A percentile compares a stretch with the other conserved stretches of the same genome.
Conservation (phyloP, 2,329 filamentous ascomycete genomes). For the Aspergillus piperis region DNA sequence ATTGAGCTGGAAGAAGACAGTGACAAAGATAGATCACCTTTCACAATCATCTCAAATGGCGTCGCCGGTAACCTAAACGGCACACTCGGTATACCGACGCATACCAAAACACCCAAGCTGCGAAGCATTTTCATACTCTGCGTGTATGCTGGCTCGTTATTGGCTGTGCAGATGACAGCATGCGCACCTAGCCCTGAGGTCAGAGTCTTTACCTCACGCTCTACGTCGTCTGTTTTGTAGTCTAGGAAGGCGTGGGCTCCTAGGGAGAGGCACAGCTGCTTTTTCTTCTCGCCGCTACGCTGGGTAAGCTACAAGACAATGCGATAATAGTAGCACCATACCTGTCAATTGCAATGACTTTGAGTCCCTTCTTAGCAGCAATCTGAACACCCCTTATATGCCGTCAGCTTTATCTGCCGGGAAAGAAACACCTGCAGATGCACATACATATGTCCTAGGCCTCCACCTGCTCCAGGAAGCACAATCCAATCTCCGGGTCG, state of each 20-base stretch:
- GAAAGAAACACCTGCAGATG: not conserved
- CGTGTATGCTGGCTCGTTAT: constrained; percentile 47
- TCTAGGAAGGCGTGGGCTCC: constrained; percentile 39
- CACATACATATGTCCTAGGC: constrained; percentile 41
- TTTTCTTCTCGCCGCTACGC: constrained; percentile 36
- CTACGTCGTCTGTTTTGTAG: constrained; percentile 40
- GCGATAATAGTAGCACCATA: constrained; percentile 12
- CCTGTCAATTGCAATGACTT: constrained; percentile 43
- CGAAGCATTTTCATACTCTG: constrained; percentile 49
- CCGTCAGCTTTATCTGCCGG: not conserved
- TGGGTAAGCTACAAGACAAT: not conserved
- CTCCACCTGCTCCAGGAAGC: constrained; percentile 40
- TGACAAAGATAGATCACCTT: constrained; percentile 30
- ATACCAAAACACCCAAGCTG: constrained; percentile 50
- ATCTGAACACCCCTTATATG: constrained; percentile 40
- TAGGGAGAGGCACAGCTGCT: constrained; percentile 34
- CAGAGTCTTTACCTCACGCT: constrained; percentile 41
- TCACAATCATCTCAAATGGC: constrained; percentile 51
- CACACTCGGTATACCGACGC: constrained; percentile 49
- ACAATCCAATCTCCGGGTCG: constrained; percentile 39
- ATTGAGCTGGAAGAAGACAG: not conserved
- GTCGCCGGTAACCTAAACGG: constrained; percentile 49
- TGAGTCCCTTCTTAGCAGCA: constrained; percentile 37
- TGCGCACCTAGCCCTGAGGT: constrained; percentile 49
- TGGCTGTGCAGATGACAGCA: constrained; percentile 50